Conservation (phyloP, 805 yeast genomes). For the Wilhelminamyces savonicus region DNA sequence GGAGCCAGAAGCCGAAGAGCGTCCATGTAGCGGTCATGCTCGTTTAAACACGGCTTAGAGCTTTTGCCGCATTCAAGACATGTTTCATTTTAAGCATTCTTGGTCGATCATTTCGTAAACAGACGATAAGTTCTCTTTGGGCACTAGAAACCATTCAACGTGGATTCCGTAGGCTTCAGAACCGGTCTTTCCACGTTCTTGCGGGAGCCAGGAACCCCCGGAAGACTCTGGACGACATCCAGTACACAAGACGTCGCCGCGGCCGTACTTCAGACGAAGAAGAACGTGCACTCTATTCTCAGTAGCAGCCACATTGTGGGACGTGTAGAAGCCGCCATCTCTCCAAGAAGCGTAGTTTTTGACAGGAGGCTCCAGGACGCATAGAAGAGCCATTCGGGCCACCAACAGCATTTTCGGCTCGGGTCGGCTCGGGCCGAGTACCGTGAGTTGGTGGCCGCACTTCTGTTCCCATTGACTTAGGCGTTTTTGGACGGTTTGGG, state of each 20-base stretch:
- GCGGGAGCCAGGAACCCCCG: no score
- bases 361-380: no score
- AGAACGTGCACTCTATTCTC: slow-evolving; percentile 38
- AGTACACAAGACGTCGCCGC: slow-evolving; percentile 43
- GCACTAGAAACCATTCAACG: slow-evolving; percentile 53
- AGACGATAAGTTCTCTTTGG: slow-evolving; percentile 28
- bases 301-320: slow-evolving; percentile 21
- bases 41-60: no score
- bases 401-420: no score
- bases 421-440: slow-evolving; percentile 31
- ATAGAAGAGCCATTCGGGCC: no score
- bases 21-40: no score
- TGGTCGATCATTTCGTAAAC: slow-evolving; percentile 30
- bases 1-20: no score
- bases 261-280: slow-evolving; percentile 36
- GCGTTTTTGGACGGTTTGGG: slow-evolving; percentile 36
- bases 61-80: no score
- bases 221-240: slow-evolving; percentile 35
- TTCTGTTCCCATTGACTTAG: slow-evolving; percentile 47
- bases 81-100: no score
- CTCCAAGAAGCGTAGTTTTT: no score
- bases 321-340: slow-evolving; percentile 32
- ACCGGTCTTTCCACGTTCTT: slow-evolving; percentile 4
- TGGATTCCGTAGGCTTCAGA: slow-evolving; percentile 29
- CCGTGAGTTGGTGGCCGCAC: slow-evolving; percentile 41